phyloP scores from a whole-genome alignment of 768 basidiomycete species.

The Rhizopogon vinicolor region DNA sequence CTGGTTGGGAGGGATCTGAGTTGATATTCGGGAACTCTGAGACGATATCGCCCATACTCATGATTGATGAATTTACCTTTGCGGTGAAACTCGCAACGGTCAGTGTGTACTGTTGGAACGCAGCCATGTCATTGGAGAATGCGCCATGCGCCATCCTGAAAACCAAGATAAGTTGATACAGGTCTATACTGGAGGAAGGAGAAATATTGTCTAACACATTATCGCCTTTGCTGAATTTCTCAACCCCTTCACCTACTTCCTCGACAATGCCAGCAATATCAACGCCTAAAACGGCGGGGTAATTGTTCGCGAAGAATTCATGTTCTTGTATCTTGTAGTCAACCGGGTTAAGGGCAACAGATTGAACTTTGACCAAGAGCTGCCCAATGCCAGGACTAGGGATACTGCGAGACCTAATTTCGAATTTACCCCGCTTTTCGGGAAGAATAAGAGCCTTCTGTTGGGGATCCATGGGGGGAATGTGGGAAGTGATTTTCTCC shows the following conservation, averaged over 20 bases:
- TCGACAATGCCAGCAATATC: slow-evolving; percentile 37
- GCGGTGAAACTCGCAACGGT: slow-evolving; percentile 28
- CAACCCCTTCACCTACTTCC: slow-evolving; percentile 33
- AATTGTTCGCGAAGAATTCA: slow-evolving; percentile 27
- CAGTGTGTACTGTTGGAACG: slow-evolving; percentile 39
- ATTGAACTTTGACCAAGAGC: slow-evolving; percentile 36
- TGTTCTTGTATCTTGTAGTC: slow-evolving; percentile 34
- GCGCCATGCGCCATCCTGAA: slow-evolving; percentile 27
- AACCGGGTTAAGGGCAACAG: slow-evolving; percentile 41
- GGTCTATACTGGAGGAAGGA: background rate
- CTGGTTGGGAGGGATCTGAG: slow-evolving; percentile 39
- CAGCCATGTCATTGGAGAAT: slow-evolving; percentile 21
- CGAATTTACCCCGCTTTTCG: slow-evolving; percentile 22
- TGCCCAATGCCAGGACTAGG: slow-evolving; percentile 33
- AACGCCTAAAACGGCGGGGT: slow-evolving; percentile 29
- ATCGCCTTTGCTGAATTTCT: slow-evolving; percentile 32
- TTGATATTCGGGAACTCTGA: too few species aligned
- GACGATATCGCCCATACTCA: background rate
- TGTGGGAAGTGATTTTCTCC: background rate
- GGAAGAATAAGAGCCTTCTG: slow-evolving; percentile 25
- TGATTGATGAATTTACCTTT: slow-evolving; percentile 23
- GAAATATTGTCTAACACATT: slow-evolving; percentile 26
- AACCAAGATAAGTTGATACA: slow-evolving; percentile 12
- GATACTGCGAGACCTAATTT: slow-evolving; percentile 19
- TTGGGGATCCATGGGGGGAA: slow-evolving; percentile 18